Base-by-base conservation (phyloP, 2,329 filamentous ascomycete genomes). In the Endothia cerciana region DNA sequence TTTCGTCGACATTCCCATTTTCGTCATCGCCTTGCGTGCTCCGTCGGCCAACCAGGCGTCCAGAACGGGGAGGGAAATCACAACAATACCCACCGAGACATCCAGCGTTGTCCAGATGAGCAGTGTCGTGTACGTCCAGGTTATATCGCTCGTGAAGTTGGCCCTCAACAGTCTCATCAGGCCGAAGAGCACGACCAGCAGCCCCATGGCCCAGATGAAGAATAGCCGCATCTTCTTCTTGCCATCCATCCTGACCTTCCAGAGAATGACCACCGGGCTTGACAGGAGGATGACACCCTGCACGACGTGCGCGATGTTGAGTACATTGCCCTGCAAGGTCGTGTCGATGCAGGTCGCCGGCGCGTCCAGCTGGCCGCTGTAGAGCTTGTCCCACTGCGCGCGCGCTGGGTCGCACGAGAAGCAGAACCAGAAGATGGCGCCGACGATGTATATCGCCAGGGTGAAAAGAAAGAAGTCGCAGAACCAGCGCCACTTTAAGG, bases 201-300 rank as follows among this genome's bases (percentile, higher is more conserved):
- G 69, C 13, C 77, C 76, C 33, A 74, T 70, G 13, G 65, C 70
- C 71, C 77, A 78, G 40, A 77, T 71, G 25, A 73, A 40, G 57
- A 73, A 75, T 2, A 78, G 68, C 7, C 75, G 70, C 15, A 70
- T 43, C 60, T 77, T 78, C 40, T 73, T 76, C 7, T 60, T 61
- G 33, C 62, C 69, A 1, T 71, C 68, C 71, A 78, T 76, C 15
- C 69, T 68, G 1, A 78, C 72, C 41, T 73, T 73, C 74, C 73
- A 78, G 5, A 78, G 65, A 1, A 78, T 73, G n/a, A 77, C 72
- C 7, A 78, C 65, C 2, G 77, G 77, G 0, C 75, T 73, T 2
- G 70, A 51, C n/a, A 78, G 69, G 1, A 78, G 68, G 10, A 69
- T 69, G 65, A 77, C 73, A 47, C 77, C 77, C 68, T 77, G 74